Evolutionary conservation across 129 eudicot species (phyloP).

Genomic region (Kitagawia praeruptora): DNA sequence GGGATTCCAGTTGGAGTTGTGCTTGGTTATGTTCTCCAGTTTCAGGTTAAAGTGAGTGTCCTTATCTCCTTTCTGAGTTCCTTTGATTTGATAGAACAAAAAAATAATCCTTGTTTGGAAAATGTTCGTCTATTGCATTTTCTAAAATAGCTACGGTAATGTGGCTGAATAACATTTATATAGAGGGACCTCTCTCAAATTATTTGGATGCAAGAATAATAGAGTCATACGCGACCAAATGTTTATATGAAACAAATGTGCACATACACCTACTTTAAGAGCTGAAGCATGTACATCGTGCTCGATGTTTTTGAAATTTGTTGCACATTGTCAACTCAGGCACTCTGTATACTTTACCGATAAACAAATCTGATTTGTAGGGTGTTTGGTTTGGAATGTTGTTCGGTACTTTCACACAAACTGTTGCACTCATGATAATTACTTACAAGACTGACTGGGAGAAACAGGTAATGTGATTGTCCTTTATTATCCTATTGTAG

Average conservation of each 20-base stretch:
- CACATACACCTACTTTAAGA: background rate
- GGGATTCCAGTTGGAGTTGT: constrained; percentile 42
- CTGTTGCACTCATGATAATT: background rate
- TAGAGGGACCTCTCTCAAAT: background rate
- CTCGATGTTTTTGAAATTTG: background rate
- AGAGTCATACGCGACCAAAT: background rate
- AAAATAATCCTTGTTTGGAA: background rate
- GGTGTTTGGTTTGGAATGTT: background rate
- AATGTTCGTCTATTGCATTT: background rate
- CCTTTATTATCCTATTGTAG: no score
- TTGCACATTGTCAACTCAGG: background rate
- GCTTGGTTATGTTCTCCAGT: constrained; percentile 32
- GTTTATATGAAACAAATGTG: background rate
- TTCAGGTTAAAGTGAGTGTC: constrained; percentile 34
- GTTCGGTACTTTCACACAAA: background rate
- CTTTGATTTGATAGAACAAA: background rate
- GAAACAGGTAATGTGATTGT: constrained; percentile 21
- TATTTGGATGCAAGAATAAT: background rate
- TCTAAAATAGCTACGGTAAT: background rate
- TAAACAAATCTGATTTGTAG: background rate
- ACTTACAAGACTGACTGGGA: constrained; percentile 4
- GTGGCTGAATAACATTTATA: background rate
- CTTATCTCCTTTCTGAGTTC: background rate
- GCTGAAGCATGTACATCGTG: background rate
- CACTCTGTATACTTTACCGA: background rate